Evolutionary conservation across 495 filamentous ascomycete genomes (phyloP).

Genomic region (Neurospora sp.): DNA sequence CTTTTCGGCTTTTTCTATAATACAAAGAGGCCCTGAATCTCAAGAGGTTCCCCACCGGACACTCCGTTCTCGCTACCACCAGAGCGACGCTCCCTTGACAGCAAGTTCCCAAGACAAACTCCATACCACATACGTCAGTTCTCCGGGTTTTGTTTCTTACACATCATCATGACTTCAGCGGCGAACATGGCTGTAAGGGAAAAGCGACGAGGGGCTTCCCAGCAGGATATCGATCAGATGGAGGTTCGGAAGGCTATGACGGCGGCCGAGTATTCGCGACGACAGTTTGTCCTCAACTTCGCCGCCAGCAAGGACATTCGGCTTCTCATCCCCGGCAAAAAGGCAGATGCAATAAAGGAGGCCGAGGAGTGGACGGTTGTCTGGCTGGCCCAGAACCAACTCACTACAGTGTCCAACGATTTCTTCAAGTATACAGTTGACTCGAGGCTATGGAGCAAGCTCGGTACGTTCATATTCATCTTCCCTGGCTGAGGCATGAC

Average conservation of each 20-base stretch:
- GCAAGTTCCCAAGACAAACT: neutral
- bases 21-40: neutral
- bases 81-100: neutral
- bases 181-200: constrained; percentile 22
- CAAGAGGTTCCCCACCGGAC: neutral
- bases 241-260: constrained; percentile 22
- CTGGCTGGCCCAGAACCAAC: constrained; percentile 15
- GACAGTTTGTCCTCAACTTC: constrained; percentile 25
- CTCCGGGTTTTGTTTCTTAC: neutral
- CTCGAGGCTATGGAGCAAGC: constrained; percentile 12
- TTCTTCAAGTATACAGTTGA: constrained; percentile 24
- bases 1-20: neutral
- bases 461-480: constrained; percentile 8
- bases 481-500: neutral
- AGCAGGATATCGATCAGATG: constrained; percentile 16
- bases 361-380: constrained; percentile 20
- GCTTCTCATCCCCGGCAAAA: constrained; percentile 23
- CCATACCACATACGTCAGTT: neutral
- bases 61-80: neutral
- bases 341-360: constrained; percentile 19
- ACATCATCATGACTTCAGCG: constrained; percentile 11
- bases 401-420: constrained; percentile 13
- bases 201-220: constrained; percentile 11
- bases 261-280: constrained; percentile 21
- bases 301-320: constrained; percentile 17